phyloP scores from a whole-genome alignment of 164 flowering plant genomes.

The Nymphaea colorata region DNA sequence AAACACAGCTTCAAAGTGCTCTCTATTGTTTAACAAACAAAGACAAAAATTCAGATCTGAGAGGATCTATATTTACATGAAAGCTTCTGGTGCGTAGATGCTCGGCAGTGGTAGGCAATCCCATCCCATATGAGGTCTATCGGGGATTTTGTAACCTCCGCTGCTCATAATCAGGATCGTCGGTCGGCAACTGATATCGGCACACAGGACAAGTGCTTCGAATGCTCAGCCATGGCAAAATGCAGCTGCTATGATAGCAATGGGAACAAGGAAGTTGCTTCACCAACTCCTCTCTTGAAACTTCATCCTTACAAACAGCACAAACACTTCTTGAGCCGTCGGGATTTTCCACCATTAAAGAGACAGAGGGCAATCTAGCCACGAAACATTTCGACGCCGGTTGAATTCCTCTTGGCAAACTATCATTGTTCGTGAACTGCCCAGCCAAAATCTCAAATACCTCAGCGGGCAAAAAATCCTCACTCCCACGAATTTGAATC shows the following conservation, averaged over 20 bases:
- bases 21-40: no score
- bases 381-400: constrained; percentile 45
- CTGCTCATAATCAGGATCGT: constrained; percentile 58
- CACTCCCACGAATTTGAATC: constrained; percentile 12
- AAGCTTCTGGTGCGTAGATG: no score
- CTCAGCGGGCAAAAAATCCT: constrained; percentile 16
- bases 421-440: constrained; percentile 27
- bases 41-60: no score
- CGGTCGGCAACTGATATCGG: constrained; percentile 67
- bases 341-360: constrained; percentile 21
- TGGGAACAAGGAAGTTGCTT: constrained; percentile 61
- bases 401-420: constrained; percentile 30
- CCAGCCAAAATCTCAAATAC: constrained; percentile 34
- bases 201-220: constrained; percentile 85
- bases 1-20: no score
- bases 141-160: constrained; percentile 11
- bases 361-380: constrained; percentile 32
- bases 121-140: neutral
- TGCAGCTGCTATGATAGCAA: constrained; percentile 67
- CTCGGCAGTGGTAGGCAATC: no score
- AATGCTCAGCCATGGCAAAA: constrained; percentile 67
- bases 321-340: constrained; percentile 24
- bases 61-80: no score
- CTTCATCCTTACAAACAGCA: constrained; percentile 64
- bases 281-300: constrained; percentile 27